Conservation (phyloP, 140 eudicot species). For the Oenanthe javanica region DNA sequence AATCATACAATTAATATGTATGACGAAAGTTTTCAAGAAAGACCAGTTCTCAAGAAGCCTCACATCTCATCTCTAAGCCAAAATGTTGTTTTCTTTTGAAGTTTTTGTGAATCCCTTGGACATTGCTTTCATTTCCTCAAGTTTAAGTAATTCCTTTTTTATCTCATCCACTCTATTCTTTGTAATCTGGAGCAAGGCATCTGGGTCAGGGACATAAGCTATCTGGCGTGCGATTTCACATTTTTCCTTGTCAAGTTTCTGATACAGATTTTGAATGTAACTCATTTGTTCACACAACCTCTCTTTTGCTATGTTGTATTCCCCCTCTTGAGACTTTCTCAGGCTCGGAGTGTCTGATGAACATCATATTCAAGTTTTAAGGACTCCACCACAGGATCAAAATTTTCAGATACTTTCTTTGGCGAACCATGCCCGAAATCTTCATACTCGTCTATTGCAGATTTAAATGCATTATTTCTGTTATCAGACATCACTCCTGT, state of each 20-base stretch:
- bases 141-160: slow-evolving; percentile 42
- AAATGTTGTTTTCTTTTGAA: slow-evolving; percentile 49
- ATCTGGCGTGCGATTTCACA: slow-evolving; percentile 32
- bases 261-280: slow-evolving; percentile 39
- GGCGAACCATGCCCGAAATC: slow-evolving; percentile 18
- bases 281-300: slow-evolving; percentile 54
- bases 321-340: slow-evolving; percentile 51
- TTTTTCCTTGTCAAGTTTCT: slow-evolving; percentile 50
- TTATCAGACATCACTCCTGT: slow-evolving; percentile 27
- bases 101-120: slow-evolving; percentile 66
- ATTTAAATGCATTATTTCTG: slow-evolving; percentile 25
- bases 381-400: slow-evolving; percentile 42
- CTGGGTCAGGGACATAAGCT: slow-evolving; percentile 27
- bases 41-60: not conserved
- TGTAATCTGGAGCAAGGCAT: slow-evolving; percentile 33
- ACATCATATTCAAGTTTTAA: slow-evolving; percentile 47
- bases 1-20: not conserved
- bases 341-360: slow-evolving; percentile 44
- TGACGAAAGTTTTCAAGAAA: not conserved
- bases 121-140: slow-evolving; percentile 26
- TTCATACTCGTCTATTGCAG: slow-evolving; percentile 15
- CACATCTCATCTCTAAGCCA: slow-evolving; percentile 28
- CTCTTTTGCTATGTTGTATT: slow-evolving; percentile 43
- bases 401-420: slow-evolving; percentile 22
- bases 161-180: slow-evolving; percentile 41